Percentiles rank a stretch among this genome's conserved stretches.
These are phyloP conservation scores for Fusarium luffae DNA, from an alignment of 2,329 filamentous ascomycete genomes.

Conservation along the genomic window DNA sequence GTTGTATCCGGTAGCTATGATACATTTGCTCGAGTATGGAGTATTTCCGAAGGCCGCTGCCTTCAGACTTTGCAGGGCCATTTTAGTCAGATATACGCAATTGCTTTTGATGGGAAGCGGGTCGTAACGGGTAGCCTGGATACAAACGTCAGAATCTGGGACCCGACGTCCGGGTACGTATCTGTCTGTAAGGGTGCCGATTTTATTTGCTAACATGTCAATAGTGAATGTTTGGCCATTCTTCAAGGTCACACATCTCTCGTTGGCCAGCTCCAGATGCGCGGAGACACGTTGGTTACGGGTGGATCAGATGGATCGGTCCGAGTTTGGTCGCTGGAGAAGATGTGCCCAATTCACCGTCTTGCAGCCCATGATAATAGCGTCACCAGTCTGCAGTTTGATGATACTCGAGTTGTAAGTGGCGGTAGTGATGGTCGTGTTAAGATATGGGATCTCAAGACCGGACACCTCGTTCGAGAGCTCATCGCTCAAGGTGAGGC, in stretches of 20 bases:
- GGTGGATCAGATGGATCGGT: constrained; percentile 97
- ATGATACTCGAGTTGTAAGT: constrained; percentile 93
- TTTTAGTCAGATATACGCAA: constrained; percentile 98
- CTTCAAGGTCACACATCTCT: constrained; percentile 97
- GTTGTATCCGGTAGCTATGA: constrained; percentile 99
- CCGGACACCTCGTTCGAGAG: constrained; percentile 89
- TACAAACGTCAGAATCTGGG: constrained; percentile 97
- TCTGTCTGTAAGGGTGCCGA: not conserved
- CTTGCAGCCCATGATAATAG: constrained; percentile 98
- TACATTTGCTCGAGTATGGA: constrained; percentile 97
- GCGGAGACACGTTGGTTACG: constrained; percentile 92
- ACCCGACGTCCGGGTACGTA: constrained; percentile 83
- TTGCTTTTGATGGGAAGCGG: constrained; percentile 93
- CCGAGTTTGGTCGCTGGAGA: constrained; percentile 92
- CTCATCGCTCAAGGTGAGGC: constrained; percentile 91
- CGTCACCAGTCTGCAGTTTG: constrained; percentile 96
- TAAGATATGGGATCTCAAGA: constrained; percentile 97
- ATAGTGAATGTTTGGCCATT: constrained; percentile 83
- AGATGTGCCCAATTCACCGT: constrained; percentile 91
- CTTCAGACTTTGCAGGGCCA: constrained; percentile 90
- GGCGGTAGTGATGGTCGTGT: constrained; percentile 97
- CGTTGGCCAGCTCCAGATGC: constrained; percentile 96
- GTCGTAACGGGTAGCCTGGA: constrained; percentile 96
- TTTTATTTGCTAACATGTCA: constrained; percentile 47
- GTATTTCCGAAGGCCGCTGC: constrained; percentile 93